Base-by-base conservation (phyloP, 768 basidiomycete genomes). In the Boletellus ananas region DNA sequence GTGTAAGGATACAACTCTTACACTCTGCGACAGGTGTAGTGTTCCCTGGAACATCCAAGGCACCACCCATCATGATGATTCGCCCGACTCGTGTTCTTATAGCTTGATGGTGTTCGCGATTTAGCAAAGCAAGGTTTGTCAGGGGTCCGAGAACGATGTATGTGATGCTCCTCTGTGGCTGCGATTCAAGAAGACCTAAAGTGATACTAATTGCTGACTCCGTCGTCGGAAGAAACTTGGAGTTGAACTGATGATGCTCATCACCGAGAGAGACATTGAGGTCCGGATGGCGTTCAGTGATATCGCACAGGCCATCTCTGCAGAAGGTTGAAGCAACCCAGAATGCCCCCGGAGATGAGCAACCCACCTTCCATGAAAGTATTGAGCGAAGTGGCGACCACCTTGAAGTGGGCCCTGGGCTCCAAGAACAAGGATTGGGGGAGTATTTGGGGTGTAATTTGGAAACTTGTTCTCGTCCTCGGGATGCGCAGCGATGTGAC, bases 61-160 rank as follows among this genome's bases (percentile, higher is more conserved):
- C 87, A 13, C 92, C 94, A n/a, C 94, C 94, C 92, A 97, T 95
- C 64, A 83, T 85, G 18, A 94, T 70, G 8, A 97, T 71, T n/a
- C 84, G 77, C 5, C 84, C 89, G 25, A 91, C 78, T 37, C 79
- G 79, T 12, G 77, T 67, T 8, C 69, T 68, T 27, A 93, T 72
- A 11, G 77, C 70, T 33, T 71, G 62, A 10, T 78, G 74, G 56
- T 90, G 77, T 37, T 72, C 58, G 7, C 75, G 77, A 64, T 89
- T 70, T 51, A 88, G 73, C 31, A 72, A 70, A 1, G 90, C 90
- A 29, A 97, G 74, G 59, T 87, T 92, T 11, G 92, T 94, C 47
- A 90, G 75, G 37, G 88, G 85, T 1, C 87, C 88, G 7, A 92
- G 74, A 8, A 76, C 80, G 51, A 92, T 74, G 56, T 90, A 91